Base-by-base conservation (phyloP, 179 eudicot species). In the Beta lomatogona region DNA sequence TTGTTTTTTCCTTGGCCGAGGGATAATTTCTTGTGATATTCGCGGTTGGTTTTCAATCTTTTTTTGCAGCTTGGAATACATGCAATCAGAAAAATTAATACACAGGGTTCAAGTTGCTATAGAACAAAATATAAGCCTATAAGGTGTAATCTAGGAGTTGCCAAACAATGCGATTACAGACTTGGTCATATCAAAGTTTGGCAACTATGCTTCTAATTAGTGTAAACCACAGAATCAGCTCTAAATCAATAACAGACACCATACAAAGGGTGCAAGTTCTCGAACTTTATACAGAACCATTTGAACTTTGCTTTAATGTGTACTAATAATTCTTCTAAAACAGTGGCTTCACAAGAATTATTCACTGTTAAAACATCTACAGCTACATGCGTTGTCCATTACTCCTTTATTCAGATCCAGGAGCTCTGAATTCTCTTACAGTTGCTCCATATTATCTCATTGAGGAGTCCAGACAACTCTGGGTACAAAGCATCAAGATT, bases 381-480 rank as follows among this genome's bases (percentile, higher is more conserved):
- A 36, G 75, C 74, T 44, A 61, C 46, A 80, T 22, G 64, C 48
- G 52, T 50, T 73, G 63, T 55, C 57, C 64, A 53, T 73, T 82
- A 19, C 54, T 83, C 77, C 80, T 12, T 70, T 84, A 55, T 48
- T 77, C 41, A 46, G 59, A 79, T 45, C 21, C 14, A 73, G 78
- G 54, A 57, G 81, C 71, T 73, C 63, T 60, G 31, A 21, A 57
- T 25, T 60, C 78, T 36, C 57, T n/a, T 73, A 66, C 48, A 12
- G 50, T 81, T 72, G 78, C 84, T 77, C 79, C 76, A 63, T 73
- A 55, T 71, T 80, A 50, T 70, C 41, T 36, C 69, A 41, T 66
- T 59, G 72, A 73, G 61, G 63, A 41, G 55, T 75, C 61, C 78
- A 54, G 65, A 71, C 48, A 69, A 60, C 73, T 70, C 52, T 52